Base-by-base conservation (phyloP, 495 filamentous ascomycete genomes). In the Penicillium fimorum region DNA sequence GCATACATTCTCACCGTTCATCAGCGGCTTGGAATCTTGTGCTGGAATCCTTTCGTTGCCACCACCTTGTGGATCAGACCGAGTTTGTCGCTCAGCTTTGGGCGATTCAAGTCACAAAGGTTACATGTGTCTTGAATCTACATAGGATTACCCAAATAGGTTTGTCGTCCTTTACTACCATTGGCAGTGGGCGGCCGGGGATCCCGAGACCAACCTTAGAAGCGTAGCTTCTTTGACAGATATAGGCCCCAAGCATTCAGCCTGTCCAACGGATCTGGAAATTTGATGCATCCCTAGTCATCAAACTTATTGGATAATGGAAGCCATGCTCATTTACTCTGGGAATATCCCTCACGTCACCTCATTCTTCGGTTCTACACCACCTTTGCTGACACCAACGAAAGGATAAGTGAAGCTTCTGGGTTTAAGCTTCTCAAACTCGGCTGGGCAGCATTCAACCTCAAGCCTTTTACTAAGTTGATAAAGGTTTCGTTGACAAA, bases 241-340 rank as follows among this genome's bases (percentile, higher is more conserved):
- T 35, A 41, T 22, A 51, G 47, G 40, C 40, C 32, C 40, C 30
- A 30, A 32, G 9, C 12, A 37, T 53, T 53, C 40, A 20, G n/a
- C 35, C 7, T 51, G 60, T 30, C 35, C 43, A 40, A 30, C 17
- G n/a, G 24, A 2, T 24, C 51, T 67, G 18, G 40, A 38, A 65
- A 54, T 17, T 37, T 7, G 43, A 57, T 65, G 65, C 65, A 68
- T 47, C 45, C 41, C 53, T 55, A 50, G 65, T 68, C 60, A 68
- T 65, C 59, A 40, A 6, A 46, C 41, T 27, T 4, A 47, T 9
- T 17, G 15, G 24, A 47, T 20, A 27, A 32, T 17, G 17, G 17
- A 32, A 35, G 6, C n/a, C 2, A 18, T 42, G 20, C 37, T 29
- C 11, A 13, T 13, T 30, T 17, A 38, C 24, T 12, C 40, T 33